Conservation (phyloP, 148 eudicot genomes). For the Cornus kousa region DNA sequence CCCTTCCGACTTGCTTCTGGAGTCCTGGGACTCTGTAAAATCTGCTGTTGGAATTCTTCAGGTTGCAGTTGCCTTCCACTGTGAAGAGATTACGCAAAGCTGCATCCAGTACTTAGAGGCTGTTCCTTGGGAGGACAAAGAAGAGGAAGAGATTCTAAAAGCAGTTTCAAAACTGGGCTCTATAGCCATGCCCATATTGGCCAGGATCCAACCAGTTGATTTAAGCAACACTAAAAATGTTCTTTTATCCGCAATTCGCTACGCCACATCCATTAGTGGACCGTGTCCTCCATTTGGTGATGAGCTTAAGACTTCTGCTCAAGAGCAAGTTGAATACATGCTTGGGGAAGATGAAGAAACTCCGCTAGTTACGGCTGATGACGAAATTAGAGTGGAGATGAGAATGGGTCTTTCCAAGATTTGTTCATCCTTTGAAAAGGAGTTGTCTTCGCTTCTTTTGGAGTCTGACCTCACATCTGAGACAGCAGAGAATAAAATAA, state of each 20-base stretch:
- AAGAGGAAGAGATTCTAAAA: conserved; percentile 59
- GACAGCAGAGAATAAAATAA: conserved; percentile 34
- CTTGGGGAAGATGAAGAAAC: conserved; percentile 67
- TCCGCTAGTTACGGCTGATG: conserved; percentile 50
- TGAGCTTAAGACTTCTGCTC: conserved; percentile 75
- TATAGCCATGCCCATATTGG: conserved; percentile 61
- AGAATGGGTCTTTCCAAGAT: conserved; percentile 52
- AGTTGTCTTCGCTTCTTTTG: conserved; percentile 43
- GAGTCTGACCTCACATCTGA: conserved; percentile 29
- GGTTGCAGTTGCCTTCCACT: conserved; percentile 44
- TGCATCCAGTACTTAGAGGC: conserved; percentile 75
- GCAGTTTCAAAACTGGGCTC: conserved; percentile 53
- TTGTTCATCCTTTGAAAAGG: conserved; percentile 39
- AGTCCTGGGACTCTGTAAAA: conserved; percentile 55
- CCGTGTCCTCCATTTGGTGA: conserved; percentile 65
- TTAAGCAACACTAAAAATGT: conserved; percentile 49
- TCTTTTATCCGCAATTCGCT: conserved; percentile 72
- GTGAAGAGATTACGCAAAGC: conserved; percentile 47
- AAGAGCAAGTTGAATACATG: conserved; percentile 95
- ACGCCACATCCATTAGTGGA: conserved; percentile 55
- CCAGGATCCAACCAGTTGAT: conserved; percentile 56
- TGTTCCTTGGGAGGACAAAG: conserved; percentile 71
- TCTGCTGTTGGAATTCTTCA: conserved; percentile 68
- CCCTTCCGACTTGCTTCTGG: conserved; percentile 39
- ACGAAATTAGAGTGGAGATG: conserved; percentile 51